Evolutionary conservation across 106 monocot species (phyloP).

Genomic region (Allium sativum): DNA sequence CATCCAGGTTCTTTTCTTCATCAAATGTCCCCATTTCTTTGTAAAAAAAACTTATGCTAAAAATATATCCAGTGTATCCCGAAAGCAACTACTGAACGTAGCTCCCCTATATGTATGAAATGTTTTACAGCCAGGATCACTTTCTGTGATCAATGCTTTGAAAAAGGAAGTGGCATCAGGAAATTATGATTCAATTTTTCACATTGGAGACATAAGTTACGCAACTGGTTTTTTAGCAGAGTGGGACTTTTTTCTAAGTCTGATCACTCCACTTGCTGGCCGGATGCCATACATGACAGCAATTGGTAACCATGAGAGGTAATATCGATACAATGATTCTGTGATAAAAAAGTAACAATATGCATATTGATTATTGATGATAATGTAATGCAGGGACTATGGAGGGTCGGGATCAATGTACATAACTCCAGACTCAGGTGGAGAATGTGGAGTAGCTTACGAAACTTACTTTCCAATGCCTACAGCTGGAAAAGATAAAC

Average conservation of each 20-base stretch:
- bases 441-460: slow-evolving; percentile 65
- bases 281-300: slow-evolving; percentile 67
- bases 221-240: slow-evolving; percentile 65
- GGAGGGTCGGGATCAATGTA: slow-evolving; percentile 40
- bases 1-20: slow-evolving; percentile 43
- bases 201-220: slow-evolving; percentile 72
- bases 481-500: slow-evolving; percentile 25
- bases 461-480: slow-evolving; percentile 66
- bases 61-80: neutral
- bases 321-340: neutral
- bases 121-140: slow-evolving; percentile 57
- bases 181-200: slow-evolving; percentile 47
- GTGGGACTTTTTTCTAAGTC: slow-evolving; percentile 61
- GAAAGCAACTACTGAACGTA: neutral
- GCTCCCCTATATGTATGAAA: no score
- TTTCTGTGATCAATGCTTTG: slow-evolving; percentile 42
- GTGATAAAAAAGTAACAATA: neutral
- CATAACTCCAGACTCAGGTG: slow-evolving; percentile 50
- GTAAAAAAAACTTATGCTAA: neutral
- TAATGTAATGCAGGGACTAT: slow-evolving; percentile 31
- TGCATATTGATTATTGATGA: neutral
- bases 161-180: slow-evolving; percentile 25
- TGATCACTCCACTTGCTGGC: slow-evolving; percentile 41
- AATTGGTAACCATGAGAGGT: slow-evolving; percentile 70
- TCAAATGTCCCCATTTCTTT: neutral